These are phyloP conservation scores for Phyllosticta paracitricarpa DNA, from an alignment of 2,329 filamentous ascomycete genomes.

Conservation along the genomic window DNA sequence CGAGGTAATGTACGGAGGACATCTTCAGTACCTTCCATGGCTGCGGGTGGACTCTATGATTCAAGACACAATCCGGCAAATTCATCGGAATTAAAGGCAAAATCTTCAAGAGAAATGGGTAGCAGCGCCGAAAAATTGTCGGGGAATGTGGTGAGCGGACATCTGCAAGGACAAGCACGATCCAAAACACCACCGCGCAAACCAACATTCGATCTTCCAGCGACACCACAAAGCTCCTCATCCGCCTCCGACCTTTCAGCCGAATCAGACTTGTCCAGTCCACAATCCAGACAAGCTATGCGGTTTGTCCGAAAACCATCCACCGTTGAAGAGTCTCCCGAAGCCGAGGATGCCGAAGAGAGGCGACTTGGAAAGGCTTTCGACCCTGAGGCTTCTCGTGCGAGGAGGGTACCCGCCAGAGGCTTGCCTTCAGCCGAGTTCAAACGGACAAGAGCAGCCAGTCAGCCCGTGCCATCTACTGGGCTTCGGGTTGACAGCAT, in stretches of 20 bases:
- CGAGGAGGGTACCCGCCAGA: not conserved
- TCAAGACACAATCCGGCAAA: slow-evolving; percentile 26
- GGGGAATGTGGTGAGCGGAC: slow-evolving; percentile 24
- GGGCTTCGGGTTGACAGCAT: slow-evolving; percentile 15
- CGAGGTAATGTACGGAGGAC: slow-evolving; percentile 12
- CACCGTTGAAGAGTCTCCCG: slow-evolving; percentile 38
- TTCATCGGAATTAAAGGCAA: slow-evolving; percentile 33
- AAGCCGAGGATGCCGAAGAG: slow-evolving; percentile 29
- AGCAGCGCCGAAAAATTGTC: slow-evolving; percentile 17
- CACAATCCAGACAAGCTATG: not conserved
- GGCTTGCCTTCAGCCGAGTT: not conserved
- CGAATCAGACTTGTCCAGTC: not conserved
- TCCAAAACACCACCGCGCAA: slow-evolving; percentile 20
- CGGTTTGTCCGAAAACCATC: slow-evolving; percentile 31
- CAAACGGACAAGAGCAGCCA: not conserved
- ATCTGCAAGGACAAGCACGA: slow-evolving; percentile 39
- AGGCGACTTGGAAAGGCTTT: not conserved
- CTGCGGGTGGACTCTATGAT: slow-evolving; percentile 19
- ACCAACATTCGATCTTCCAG: not conserved
- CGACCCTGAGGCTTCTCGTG: not conserved
- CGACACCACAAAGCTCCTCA: slow-evolving; percentile 5
- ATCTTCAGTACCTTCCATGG: slow-evolving; percentile 13
- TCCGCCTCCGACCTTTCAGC: slow-evolving; percentile 1
- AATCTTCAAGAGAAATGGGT: slow-evolving; percentile 11
- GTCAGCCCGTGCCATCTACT: not conserved